Percentiles rank a stretch among this genome's conserved stretches.
Evolutionary conservation across 768 basidiomycete species (phyloP).

Genomic region (Suillus bovinus): DNA sequence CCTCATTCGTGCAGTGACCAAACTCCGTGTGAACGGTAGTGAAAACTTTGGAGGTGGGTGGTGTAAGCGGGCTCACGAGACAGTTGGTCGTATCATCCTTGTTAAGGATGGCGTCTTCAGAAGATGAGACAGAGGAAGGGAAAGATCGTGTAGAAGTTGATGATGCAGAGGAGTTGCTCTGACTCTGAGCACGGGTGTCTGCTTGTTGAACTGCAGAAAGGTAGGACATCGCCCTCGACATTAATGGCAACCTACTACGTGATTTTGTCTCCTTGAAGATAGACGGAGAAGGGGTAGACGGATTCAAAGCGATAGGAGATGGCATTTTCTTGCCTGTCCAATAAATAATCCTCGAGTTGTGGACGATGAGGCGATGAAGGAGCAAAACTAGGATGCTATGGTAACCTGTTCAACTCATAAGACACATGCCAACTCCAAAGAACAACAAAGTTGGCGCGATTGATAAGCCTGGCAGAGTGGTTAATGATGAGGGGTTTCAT

Average conservation of each 20-base stretch:
- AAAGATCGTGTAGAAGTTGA: conserved; percentile 74
- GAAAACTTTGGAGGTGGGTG: conserved; percentile 81
- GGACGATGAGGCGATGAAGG: conserved; percentile 10
- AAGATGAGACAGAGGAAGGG: conserved; percentile 69
- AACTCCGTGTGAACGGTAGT: conserved; percentile 87
- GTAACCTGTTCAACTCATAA: neutral
- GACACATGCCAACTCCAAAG: neutral
- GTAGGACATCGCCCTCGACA: conserved; percentile 57
- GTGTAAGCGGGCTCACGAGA: conserved; percentile 58
- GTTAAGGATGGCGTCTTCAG: conserved; percentile 63
- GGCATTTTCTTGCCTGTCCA: conserved; percentile 33
- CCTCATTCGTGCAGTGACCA: conserved; percentile 83
- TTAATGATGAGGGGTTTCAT: neutral
- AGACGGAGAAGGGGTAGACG: conserved; percentile 49
- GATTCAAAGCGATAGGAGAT: conserved; percentile 66
- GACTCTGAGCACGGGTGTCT: conserved; percentile 65
- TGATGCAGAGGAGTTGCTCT: conserved; percentile 44
- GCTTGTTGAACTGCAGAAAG: conserved; percentile 65
- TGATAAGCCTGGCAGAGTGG: neutral
- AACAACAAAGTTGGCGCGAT: too few relatives aligned
- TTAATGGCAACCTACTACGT: conserved; percentile 31
- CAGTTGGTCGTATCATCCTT: conserved; percentile 58
- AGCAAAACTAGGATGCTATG: neutral
- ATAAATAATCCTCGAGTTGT: conserved; percentile 12
- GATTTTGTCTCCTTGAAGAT: conserved; percentile 63